A percentile compares a stretch with the other conserved stretches of the same genome.
These are phyloP conservation scores for Talaromyces sp. DNA, from an alignment of 2,329 filamentous ascomycete species.

Conservation along the genomic window DNA sequence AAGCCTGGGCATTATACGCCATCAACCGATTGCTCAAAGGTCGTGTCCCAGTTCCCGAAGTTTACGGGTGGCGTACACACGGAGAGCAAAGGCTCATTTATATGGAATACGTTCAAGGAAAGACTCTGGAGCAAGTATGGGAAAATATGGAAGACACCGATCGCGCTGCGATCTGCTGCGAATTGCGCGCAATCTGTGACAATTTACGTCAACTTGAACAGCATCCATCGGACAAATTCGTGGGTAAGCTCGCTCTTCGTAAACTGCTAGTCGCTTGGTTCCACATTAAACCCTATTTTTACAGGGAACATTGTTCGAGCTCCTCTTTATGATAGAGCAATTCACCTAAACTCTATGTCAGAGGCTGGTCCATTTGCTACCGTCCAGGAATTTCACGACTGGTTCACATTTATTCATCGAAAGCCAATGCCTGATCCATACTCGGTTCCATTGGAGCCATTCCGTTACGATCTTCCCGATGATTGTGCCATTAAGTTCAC, in stretches of 20 bases:
- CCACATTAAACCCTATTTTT: not conserved
- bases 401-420: conserved; percentile 25
- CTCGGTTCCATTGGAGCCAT: not conserved
- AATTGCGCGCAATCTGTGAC: conserved; percentile 22
- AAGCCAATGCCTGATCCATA: conserved; percentile 16
- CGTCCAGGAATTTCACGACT: conserved; percentile 28
- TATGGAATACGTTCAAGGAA: conserved; percentile 33
- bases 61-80: too few species aligned
- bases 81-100: conserved; percentile 29
- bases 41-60: too few species aligned
- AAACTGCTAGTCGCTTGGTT: not conserved
- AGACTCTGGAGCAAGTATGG: conserved; percentile 30
- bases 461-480: too few species aligned
- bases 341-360: conserved; percentile 3
- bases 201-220: conserved; percentile 24
- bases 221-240: conserved; percentile 21
- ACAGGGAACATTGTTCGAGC: conserved; percentile 7
- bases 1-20: not conserved
- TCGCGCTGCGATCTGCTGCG: conserved; percentile 19
- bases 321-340: conserved; percentile 10
- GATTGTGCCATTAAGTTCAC: too few species aligned
- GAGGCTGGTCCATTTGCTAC: conserved; percentile 23
- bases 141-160: conserved; percentile 17
- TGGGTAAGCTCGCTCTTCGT: conserved; percentile 21
- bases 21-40: too few species aligned